Conservation (phyloP, 192 early-diverging fungal genomes). For the Chytriomyces confervae region DNA sequence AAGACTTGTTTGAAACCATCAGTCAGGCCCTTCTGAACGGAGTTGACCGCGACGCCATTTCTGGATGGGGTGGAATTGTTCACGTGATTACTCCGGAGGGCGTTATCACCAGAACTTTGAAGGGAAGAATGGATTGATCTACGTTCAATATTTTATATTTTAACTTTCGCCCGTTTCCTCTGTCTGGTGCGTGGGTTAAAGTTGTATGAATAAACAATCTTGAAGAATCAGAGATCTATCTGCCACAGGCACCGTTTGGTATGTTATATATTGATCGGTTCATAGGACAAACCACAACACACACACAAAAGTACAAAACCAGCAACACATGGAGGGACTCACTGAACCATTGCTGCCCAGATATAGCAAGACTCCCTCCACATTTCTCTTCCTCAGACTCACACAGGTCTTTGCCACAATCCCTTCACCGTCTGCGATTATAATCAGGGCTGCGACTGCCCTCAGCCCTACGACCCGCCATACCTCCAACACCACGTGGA, state of each 20-base stretch:
- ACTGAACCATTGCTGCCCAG: no score
- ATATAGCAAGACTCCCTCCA: no score
- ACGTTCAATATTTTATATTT: neutral
- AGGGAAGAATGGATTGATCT: slow-evolving; percentile 64
- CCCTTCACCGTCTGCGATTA: neutral
- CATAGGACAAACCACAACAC: no score
- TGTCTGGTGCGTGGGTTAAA: no score
- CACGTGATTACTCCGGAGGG: slow-evolving; percentile 88
- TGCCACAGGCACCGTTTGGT: no score
- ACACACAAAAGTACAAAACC: no score
- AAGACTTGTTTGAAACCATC: slow-evolving; percentile 96
- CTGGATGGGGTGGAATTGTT: slow-evolving; percentile 97
- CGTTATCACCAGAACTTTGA: slow-evolving; percentile 87
- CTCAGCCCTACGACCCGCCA: slow-evolving; percentile 9
- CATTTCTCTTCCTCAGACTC: no score
- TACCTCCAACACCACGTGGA: slow-evolving; percentile 1
- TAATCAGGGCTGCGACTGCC: neutral
- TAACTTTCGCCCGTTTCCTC: neutral
- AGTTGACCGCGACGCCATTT: slow-evolving; percentile 90
- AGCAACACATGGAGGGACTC: no score
- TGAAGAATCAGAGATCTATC: no score
- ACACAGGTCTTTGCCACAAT: no score
- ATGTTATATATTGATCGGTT: no score
- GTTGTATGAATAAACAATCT: no score
- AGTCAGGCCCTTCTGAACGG: slow-evolving; percentile 94